Evolutionary conservation across 805 yeast genomes (phyloP).

Genomic region (Candida alai): DNA sequence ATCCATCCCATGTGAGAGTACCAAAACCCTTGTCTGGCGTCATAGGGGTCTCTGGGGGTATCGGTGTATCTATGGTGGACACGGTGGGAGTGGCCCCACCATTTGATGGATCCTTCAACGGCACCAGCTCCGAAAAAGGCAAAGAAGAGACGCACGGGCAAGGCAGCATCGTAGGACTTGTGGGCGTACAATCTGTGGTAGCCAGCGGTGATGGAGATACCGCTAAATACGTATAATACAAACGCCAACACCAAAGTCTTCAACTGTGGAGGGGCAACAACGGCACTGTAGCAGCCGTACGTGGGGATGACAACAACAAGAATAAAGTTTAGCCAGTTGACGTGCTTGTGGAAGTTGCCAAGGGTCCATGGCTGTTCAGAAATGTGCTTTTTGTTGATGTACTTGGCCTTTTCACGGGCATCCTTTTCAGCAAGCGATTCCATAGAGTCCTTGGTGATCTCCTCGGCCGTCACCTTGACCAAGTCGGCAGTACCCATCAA

Average conservation of each 20-base stretch:
- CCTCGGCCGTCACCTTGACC: conserved; percentile 65
- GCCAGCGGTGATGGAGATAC: conserved; percentile 79
- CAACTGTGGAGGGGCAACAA: conserved; percentile 44
- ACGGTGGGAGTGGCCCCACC: conserved; percentile 89
- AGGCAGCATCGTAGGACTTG: conserved; percentile 61
- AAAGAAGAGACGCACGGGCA: conserved; percentile 58
- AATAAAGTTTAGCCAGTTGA: conserved; percentile 73
- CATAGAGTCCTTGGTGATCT: conserved; percentile 50
- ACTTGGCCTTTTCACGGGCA: conserved; percentile 36
- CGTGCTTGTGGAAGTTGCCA: conserved; percentile 66
- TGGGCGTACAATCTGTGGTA: conserved; percentile 81
- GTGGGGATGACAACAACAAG: conserved; percentile 62
- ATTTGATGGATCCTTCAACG: conserved; percentile 79
- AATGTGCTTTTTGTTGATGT: conserved; percentile 49
- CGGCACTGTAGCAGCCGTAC: conserved; percentile 46
- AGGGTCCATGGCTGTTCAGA: conserved; percentile 78
- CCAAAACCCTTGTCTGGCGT: conserved; percentile 82
- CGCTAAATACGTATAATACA: conserved; percentile 54
- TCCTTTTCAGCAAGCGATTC: conserved; percentile 38
- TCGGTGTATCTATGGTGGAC: conserved; percentile 85
- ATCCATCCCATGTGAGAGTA: conserved; percentile 86
- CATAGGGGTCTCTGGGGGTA: conserved; percentile 79
- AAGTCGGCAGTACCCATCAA: conserved; percentile 79
- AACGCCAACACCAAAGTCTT: conserved; percentile 54
- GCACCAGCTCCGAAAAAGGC: conserved; percentile 82